Base-by-base conservation (phyloP, 2,329 filamentous ascomycete genomes). In the Curvularia spicifera region DNA sequence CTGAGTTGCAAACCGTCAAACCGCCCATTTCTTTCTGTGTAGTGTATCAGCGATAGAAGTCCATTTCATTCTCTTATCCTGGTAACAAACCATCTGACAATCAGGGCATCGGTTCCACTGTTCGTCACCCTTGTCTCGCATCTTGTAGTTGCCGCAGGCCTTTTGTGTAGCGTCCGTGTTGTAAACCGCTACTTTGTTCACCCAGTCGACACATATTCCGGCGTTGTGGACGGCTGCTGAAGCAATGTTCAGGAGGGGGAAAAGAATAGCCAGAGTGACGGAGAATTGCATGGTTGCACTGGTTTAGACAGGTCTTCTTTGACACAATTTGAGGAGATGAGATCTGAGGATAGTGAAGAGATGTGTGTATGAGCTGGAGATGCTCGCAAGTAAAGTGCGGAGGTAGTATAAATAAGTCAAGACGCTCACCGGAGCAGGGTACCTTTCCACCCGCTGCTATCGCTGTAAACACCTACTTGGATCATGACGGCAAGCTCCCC, bases 101-200 rank as follows among this genome's bases (percentile, higher is more conserved):
- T 74, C 71, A 5, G 70, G 67, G 53, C 71, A 74, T 2, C 50
- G 51, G 48, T 73, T 66, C 70, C 70, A 73, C 20, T 66, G 61
- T 33, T 72, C 45, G 37, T 31, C 15, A 28, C 71, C 71, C 12
- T 66, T 73, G 51, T 74, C 71, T 20, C 71, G 66, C n/a, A 39
- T 53, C 22, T 49, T 29, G 59, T 73, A 72, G 40, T 61, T 57
- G 4, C 35, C 50, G 47, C 70, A 73, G 9, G 68, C 60, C 26
- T 59, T 55, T 12, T 33, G 49, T n/a, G 70, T 73, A 28, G 65
- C 65, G 6, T 50, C 67, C 20, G 59, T 57, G 59, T 69, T 68
- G 65, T 70, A 71, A 5, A 71, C 68, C 4, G 39, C 35, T 42
- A 61, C 57, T 3, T 63, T 64, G 29, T 63, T 65, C 10, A 63